These are phyloP conservation scores for Phoenix dactylifera DNA, from an alignment of 176 grass and related monocot genomes.

Conservation along the genomic window DNA sequence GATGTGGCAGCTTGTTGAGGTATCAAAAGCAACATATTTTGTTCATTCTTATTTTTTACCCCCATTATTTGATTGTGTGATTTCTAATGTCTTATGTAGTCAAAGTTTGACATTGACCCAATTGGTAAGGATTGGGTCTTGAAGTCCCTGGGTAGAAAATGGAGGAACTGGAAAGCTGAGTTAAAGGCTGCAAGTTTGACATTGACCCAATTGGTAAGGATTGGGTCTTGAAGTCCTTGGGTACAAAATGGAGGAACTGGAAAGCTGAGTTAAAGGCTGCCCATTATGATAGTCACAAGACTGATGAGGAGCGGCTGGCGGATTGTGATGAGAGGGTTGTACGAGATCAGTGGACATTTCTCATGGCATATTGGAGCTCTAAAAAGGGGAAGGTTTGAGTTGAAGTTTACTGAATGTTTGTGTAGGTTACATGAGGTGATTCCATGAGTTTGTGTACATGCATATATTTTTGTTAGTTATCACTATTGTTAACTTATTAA, in stretches of 20 bases:
- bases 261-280: conserved; percentile 28
- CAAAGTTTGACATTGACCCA: conserved; percentile 14
- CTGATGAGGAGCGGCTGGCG: conserved; percentile 29
- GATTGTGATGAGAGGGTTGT: conserved; percentile 24
- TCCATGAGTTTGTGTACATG: too few relatives aligned
- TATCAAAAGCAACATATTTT: conserved; percentile 4
- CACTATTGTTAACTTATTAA: too few relatives aligned
- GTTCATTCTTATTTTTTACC: not conserved
- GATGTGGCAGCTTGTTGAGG: conserved; percentile 33
- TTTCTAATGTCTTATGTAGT: conserved; percentile 8
- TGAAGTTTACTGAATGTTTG: too few relatives aligned
- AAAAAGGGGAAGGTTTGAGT: conserved; percentile 31
- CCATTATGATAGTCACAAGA: conserved; percentile 24
- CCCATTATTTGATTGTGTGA: too few relatives aligned
- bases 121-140: conserved; percentile 8
- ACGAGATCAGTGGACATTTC: conserved; percentile 27
- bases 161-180: conserved; percentile 33
- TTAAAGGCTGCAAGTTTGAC: conserved; percentile 24
- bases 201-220: conserved; percentile 9
- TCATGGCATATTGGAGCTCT: conserved; percentile 25
- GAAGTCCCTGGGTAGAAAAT: conserved; percentile 19
- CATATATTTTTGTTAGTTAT: too few relatives aligned
- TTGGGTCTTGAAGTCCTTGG: conserved; percentile 19
- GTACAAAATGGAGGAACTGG: conserved; percentile 28
- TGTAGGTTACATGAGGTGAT: too few relatives aligned